These are phyloP conservation scores for Raddia guianensis DNA, from an alignment of 176 grass and related monocot genomes.

Conservation along the genomic window DNA sequence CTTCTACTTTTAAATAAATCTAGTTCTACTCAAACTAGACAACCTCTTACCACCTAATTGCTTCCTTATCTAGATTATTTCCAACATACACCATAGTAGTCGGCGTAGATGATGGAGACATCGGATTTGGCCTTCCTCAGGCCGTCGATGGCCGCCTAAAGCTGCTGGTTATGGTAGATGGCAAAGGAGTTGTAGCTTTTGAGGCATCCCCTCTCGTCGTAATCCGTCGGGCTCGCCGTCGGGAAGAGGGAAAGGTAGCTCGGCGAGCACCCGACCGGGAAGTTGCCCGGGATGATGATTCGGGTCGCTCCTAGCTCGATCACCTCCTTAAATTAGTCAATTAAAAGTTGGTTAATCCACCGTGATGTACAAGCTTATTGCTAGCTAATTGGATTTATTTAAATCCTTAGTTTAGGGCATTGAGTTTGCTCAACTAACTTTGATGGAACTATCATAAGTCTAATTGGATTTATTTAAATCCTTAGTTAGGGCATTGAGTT, in stretches of 20 bases:
- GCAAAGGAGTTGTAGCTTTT: constrained; percentile 83
- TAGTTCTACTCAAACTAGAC: too few species aligned
- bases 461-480: too few species aligned
- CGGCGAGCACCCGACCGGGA: constrained; percentile 83
- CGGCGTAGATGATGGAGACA: constrained; percentile 64
- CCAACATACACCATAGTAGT: constrained; percentile 87
- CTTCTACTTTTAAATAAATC: too few species aligned
- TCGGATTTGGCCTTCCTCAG: constrained; percentile 55
- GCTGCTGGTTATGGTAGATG: constrained; percentile 67
- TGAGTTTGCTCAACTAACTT: constrained; percentile 40
- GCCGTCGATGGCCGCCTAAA: constrained; percentile 49
- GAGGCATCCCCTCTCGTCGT: constrained; percentile 65
- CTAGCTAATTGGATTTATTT: too few species aligned
- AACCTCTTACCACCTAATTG: too few species aligned
- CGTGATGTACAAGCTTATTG: not conserved
- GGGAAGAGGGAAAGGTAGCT: constrained; percentile 87
- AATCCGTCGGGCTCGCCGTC: constrained; percentile 9
- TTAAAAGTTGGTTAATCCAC: not conserved
- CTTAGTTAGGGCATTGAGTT: too few species aligned
- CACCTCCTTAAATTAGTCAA: constrained; percentile 49
- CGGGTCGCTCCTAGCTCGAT: constrained; percentile 63
- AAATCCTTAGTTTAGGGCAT: not conserved
- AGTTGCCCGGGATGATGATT: constrained; percentile 77
- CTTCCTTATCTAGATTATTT: too few species aligned
- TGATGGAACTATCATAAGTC: not conserved